Conservation (phyloP, 2,329 filamentous ascomycete species). For the Aspergillus bombycis region DNA sequence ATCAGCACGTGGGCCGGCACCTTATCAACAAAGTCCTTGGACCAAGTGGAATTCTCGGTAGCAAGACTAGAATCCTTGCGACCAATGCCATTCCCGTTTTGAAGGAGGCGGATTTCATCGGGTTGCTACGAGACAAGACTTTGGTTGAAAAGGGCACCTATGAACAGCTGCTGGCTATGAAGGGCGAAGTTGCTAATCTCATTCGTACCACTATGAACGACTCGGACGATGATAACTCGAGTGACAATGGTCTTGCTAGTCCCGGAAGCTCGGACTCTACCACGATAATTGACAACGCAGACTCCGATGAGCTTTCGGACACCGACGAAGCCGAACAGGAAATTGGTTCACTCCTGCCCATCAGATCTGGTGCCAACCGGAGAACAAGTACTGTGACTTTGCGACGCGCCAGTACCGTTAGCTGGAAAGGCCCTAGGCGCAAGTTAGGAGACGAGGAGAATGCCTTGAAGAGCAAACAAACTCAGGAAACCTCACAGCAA, state of each 20-base stretch:
- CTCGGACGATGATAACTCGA: slow-evolving; percentile 45
- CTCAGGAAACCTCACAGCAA: slow-evolving; percentile 86
- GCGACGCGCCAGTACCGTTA: slow-evolving; percentile 87
- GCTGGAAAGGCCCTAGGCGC: slow-evolving; percentile 81
- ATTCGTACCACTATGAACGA: slow-evolving; percentile 70
- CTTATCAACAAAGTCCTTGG: slow-evolving; percentile 94
- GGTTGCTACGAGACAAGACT: slow-evolving; percentile 77
- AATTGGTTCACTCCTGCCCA: slow-evolving; percentile 74
- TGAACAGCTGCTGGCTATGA: slow-evolving; percentile 88
- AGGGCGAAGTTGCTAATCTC: slow-evolving; percentile 83
- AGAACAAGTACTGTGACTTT: slow-evolving; percentile 75
- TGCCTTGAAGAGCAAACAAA: slow-evolving; percentile 74
- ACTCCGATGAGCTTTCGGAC: slow-evolving; percentile 54
- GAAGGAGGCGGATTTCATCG: slow-evolving; percentile 85
- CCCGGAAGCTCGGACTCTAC: slow-evolving; percentile 69
- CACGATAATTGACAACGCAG: slow-evolving; percentile 53
- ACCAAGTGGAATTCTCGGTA: slow-evolving; percentile 74
- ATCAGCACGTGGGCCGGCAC: slow-evolving; percentile 94
- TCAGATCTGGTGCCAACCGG: slow-evolving; percentile 68
- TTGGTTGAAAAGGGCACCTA: slow-evolving; percentile 89
- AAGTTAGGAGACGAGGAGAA: slow-evolving; percentile 82
- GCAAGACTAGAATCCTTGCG: slow-evolving; percentile 89
- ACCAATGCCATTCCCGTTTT: slow-evolving; percentile 95
- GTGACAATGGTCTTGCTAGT: slow-evolving; percentile 63
- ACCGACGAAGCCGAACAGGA: slow-evolving; percentile 68